These are phyloP conservation scores for Yarrowia hollandica DNA, from an alignment of 805 yeast genomes.

Conservation along the genomic window DNA sequence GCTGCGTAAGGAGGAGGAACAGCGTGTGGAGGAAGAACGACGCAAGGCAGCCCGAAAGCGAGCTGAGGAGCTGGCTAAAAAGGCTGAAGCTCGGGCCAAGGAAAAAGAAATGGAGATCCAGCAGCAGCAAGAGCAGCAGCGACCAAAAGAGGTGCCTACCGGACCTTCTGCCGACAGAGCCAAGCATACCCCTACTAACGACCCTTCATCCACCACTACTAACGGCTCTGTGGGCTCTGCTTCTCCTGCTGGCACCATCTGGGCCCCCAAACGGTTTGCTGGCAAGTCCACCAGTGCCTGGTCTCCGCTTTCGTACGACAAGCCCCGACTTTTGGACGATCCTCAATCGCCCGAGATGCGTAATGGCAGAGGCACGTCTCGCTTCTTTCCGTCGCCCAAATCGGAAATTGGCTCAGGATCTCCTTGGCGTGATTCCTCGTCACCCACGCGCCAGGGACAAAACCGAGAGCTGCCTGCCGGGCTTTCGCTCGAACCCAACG, in stretches of 20 bases:
- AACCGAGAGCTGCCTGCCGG: constrained; percentile 10
- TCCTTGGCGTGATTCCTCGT: constrained; percentile 11
- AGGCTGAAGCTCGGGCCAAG: constrained; percentile 33
- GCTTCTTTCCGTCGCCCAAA: constrained; percentile 27
- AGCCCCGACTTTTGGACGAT: constrained; percentile 23
- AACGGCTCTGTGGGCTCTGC: background rate
- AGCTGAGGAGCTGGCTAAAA: constrained; percentile 40
- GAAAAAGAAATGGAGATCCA: constrained; percentile 33
- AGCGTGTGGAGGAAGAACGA: constrained; percentile 37
- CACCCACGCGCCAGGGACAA: constrained; percentile 13
- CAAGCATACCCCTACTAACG: constrained; percentile 1
- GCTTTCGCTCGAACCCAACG: constrained; percentile 6
- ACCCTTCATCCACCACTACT: background rate
- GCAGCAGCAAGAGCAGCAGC: constrained; percentile 17
- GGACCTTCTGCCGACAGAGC: constrained; percentile 11
- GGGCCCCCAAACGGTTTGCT: constrained; percentile 20
- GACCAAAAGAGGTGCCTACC: constrained; percentile 22
- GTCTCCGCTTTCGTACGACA: constrained; percentile 16
- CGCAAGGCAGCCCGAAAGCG: constrained; percentile 37
- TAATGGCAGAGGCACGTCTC: constrained; percentile 23
- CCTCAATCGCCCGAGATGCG: constrained; percentile 19
- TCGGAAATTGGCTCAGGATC: constrained; percentile 15
- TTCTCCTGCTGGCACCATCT: background rate
- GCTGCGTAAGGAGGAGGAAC: constrained; percentile 42
- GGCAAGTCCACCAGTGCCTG: background rate